Conservation (phyloP, 306 rosid species). For the Begonia loranthoides region DNA sequence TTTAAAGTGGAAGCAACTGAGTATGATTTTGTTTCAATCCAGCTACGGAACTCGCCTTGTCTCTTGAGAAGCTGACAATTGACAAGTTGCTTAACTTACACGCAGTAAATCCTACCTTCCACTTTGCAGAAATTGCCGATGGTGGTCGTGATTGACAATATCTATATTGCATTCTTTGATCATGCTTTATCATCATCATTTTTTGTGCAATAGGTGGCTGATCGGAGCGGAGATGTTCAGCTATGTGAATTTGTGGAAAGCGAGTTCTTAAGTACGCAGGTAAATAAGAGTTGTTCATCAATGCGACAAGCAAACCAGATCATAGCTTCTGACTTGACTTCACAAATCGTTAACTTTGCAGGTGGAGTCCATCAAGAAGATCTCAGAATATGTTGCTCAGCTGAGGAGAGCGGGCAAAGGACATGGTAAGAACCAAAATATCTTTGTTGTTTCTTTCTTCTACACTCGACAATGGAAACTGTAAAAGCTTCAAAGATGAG, state of each 20-base stretch:
- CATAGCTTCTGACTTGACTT: background rate
- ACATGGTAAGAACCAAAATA: conserved; percentile 43
- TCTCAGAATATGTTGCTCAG: conserved; percentile 87
- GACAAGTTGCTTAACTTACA: conserved; percentile 67
- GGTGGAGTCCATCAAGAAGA: conserved; percentile 83
- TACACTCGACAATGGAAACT: too few species aligned
- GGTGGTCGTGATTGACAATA: too few species aligned
- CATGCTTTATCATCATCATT: too few species aligned
- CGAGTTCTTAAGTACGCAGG: conserved; percentile 74
- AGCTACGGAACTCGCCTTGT: conserved; percentile 93
- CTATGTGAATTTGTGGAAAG: conserved; percentile 59
- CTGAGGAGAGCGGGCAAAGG: conserved; percentile 90
- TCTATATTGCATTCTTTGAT: too few species aligned
- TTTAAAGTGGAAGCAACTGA: too few species aligned
- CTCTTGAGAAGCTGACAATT: conserved; percentile 79
- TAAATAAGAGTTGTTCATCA: conserved; percentile 4
- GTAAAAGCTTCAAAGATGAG: too few species aligned
- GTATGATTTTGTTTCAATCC: background rate
- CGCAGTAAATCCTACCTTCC: conserved; percentile 35
- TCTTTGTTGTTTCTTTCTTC: background rate
- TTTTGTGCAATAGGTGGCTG: conserved; percentile 46
- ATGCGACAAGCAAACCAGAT: background rate
- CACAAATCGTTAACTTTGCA: conserved; percentile 5
- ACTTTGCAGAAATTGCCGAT: too few species aligned
- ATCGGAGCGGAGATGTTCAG: conserved; percentile 51